Conservation (phyloP, 176 grass and related monocot genomes). For the Musa acuminata region DNA sequence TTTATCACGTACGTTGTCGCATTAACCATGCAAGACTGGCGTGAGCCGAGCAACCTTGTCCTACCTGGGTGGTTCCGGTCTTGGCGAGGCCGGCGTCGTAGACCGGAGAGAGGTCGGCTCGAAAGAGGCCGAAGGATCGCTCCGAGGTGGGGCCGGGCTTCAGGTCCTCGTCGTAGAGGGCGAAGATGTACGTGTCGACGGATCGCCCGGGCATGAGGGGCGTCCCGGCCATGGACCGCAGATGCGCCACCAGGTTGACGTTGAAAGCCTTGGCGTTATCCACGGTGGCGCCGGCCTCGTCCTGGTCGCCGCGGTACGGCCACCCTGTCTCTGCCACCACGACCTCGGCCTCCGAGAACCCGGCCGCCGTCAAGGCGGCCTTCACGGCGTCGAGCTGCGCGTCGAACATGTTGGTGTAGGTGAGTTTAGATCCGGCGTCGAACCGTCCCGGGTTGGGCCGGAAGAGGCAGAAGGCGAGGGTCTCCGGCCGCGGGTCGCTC, state of each 20-base stretch:
- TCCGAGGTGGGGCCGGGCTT: no score
- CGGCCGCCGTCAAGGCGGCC: conserved; percentile 40
- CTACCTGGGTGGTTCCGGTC: conserved; percentile 2
- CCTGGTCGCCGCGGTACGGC: conserved; percentile 51
- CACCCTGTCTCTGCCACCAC: conserved; percentile 84
- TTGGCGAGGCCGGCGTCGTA: conserved; percentile 70
- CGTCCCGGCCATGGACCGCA: conserved; percentile 59
- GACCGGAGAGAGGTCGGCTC: conserved; percentile 50
- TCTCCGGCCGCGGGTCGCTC: background rate
- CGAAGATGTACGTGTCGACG: no score
- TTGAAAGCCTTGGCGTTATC: conserved; percentile 68
- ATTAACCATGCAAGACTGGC: no score
- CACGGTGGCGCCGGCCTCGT: conserved; percentile 46
- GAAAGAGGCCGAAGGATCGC: no score
- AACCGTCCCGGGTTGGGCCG: conserved; percentile 61
- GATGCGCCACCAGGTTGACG: conserved; percentile 53
- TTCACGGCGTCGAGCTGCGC: conserved; percentile 77
- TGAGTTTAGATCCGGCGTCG: conserved; percentile 51
- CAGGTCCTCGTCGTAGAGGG: no score
- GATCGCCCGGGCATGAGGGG: conserved; percentile 23
- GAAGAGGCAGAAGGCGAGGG: conserved; percentile 85
- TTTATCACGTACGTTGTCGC: no score
- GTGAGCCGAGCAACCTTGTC: background rate
- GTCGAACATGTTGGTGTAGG: conserved; percentile 93
- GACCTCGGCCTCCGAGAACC: conserved; percentile 44